Conservation (phyloP, 306 rosid genomes). For the Medicago lupulina region DNA sequence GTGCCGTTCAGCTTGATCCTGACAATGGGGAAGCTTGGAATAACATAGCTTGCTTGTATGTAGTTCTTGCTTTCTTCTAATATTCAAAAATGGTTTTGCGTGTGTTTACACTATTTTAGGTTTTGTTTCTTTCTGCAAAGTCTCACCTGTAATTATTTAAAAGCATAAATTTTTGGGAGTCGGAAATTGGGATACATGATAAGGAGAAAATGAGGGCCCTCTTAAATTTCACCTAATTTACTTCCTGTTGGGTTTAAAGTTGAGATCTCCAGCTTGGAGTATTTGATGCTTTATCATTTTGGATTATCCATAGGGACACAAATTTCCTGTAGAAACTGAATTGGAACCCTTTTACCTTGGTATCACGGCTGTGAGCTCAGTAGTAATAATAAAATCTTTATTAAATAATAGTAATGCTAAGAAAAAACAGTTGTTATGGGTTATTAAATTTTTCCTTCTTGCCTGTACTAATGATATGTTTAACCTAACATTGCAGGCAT, state of each 20-base stretch:
- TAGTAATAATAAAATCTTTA: neutral
- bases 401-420: neutral
- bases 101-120: constrained; percentile 1
- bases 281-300: constrained; percentile 22
- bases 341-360: constrained; percentile 27
- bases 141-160: constrained; percentile 6
- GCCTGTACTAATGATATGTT: constrained; percentile 38
- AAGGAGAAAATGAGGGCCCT: constrained; percentile 18
- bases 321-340: constrained; percentile 23
- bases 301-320: constrained; percentile 15
- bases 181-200: constrained; percentile 10
- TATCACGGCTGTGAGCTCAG: constrained; percentile 7
- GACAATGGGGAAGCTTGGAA: constrained; percentile 99
- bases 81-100: constrained; percentile 5
- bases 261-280: constrained; percentile 15
- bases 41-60: constrained; percentile 97
- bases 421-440: constrained; percentile 14
- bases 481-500: constrained; percentile 73
- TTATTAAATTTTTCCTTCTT: constrained; percentile 28
- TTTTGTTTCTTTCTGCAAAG: constrained; percentile 8
- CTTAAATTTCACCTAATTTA: neutral
- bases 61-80: constrained; percentile 37
- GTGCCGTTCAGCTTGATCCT: constrained; percentile 97
- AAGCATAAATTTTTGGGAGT: constrained; percentile 6
- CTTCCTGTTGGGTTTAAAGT: constrained; percentile 20